phyloP scores from a whole-genome alignment of 2,329 filamentous ascomycete genomes.

The Penicillium sp. region DNA sequence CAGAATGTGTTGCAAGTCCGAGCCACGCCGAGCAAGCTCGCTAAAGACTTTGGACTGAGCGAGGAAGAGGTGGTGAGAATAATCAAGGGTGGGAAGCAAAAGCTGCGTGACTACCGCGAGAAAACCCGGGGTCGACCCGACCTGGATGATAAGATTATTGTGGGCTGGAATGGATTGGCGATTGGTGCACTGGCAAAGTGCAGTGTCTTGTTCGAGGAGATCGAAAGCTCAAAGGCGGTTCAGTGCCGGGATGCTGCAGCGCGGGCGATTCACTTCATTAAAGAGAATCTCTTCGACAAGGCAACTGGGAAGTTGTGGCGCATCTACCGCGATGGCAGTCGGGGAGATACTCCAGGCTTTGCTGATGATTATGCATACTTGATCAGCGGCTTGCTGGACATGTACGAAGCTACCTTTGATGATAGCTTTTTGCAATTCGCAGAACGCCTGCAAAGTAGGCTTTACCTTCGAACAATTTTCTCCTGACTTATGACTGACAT shows the following conservation, averaged over 20 bases:
- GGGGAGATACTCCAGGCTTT: conserved; percentile 70
- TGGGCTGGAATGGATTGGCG: conserved; percentile 84
- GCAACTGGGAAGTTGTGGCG: conserved; percentile 66
- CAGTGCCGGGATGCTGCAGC: conserved; percentile 67
- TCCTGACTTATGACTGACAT: background rate
- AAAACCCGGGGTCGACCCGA: conserved; percentile 73
- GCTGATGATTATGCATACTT: conserved; percentile 95
- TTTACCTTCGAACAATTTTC: conserved; percentile 1
- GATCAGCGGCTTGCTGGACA: conserved; percentile 75
- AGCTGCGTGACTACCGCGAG: conserved; percentile 71
- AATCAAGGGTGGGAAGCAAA: conserved; percentile 66
- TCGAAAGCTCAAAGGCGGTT: conserved; percentile 59
- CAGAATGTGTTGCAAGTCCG: conserved; percentile 83
- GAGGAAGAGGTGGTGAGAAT: conserved; percentile 68
- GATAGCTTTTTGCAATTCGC: conserved; percentile 77
- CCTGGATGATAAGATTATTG: conserved; percentile 85
- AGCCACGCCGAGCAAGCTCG: conserved; percentile 67
- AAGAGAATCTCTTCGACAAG: conserved; percentile 69
- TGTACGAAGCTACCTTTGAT: conserved; percentile 82
- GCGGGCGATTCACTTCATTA: conserved; percentile 71
- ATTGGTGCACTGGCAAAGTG: conserved; percentile 80
- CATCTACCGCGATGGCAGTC: conserved; percentile 67
- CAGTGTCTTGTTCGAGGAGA: conserved; percentile 64
- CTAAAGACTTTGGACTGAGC: conserved; percentile 71
- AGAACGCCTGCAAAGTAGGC: conserved; percentile 71